phyloP scores from a whole-genome alignment of 768 basidiomycete genomes.

The Kwoniella pini region DNA sequence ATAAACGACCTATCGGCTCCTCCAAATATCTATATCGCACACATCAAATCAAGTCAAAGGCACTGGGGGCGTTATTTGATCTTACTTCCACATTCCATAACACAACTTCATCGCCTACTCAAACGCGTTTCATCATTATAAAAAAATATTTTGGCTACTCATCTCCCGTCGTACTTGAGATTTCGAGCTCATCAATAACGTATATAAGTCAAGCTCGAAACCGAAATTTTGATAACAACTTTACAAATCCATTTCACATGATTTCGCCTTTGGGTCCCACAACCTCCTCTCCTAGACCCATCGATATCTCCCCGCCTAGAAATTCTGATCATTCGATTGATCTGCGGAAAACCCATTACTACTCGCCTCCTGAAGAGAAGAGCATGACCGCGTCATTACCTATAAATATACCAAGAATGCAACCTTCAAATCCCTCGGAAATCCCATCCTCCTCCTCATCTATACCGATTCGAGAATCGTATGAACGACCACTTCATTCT shows the following conservation, averaged over 20 bases:
- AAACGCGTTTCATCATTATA: not conserved
- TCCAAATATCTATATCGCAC: not conserved
- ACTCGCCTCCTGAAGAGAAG: not conserved
- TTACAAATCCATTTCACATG: not conserved
- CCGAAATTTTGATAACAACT: not conserved
- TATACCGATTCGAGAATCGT: not conserved
- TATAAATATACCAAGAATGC: conserved; percentile 22
- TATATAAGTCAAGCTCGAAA: not conserved
- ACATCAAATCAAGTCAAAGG: not conserved
- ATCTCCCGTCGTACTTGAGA: too few species aligned
- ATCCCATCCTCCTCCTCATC: conserved; percentile 12
- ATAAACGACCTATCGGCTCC: not conserved
- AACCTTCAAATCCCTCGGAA: conserved; percentile 9
- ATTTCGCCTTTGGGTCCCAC: conserved; percentile 3
- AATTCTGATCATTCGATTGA: not conserved
- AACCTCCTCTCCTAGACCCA: conserved; percentile 1
- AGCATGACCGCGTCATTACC: conserved; percentile 13
- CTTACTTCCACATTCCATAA: not conserved
- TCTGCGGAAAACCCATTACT: not conserved
- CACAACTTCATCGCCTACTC: not conserved
- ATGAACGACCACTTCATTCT: not conserved
- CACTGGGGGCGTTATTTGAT: not conserved
- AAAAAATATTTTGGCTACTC: not conserved
- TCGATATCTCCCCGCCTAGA: conserved; percentile 1
- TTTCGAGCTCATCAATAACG: too few species aligned